Base-by-base conservation (phyloP, 768 basidiomycete species). In the Sporobolomyces phaffii region DNA sequence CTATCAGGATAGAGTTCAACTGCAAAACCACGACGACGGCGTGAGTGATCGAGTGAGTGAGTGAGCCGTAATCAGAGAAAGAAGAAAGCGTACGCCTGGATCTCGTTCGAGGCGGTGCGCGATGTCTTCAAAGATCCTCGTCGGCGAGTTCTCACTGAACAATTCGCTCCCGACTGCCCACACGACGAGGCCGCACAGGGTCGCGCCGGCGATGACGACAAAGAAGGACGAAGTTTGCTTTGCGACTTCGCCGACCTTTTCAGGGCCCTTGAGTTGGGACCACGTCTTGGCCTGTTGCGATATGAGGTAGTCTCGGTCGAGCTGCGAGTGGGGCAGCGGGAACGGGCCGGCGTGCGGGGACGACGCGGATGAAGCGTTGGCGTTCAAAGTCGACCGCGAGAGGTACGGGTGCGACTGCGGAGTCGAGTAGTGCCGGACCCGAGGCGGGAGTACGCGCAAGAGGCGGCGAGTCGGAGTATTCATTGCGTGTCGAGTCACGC, bases 111-210 rank as follows among this genome's bases (percentile, higher is more conserved):
- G 56, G 6, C 71, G 48, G 18, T 72, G 67, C 31, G 56, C 53
- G 43, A 57, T 60, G 48, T 72, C 71, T 31, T 72, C 71, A 26
- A 68, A 72, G 38, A 72, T 49, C 28, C 64, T 52, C 8, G 71
- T 72, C 41, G 71, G 71, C 20, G 50, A 56, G 44, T 61, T 65
- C 29, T 63, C 59, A 40, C 49, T 31, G 40, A 50, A 65, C 24
- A 72, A 48, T 44, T 72, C 71, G 38, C 51, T 72, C 28, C 60
- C 60, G 24, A 62, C 44, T 10, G 60, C 58, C 38, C 62, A 72
- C 3, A 54, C 24, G 29, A 72, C 70, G 17, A 64, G 29, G 20
- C 34, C 51, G 22, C 51, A 29, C n/a, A 68, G 33, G 8, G 38
- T 52, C 0, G 64, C 71, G 18, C 71, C 71, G 4, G 24, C 43